Evolutionary conservation across 768 basidiomycete genomes (phyloP).

Genomic region (Mycena leptocephala): DNA sequence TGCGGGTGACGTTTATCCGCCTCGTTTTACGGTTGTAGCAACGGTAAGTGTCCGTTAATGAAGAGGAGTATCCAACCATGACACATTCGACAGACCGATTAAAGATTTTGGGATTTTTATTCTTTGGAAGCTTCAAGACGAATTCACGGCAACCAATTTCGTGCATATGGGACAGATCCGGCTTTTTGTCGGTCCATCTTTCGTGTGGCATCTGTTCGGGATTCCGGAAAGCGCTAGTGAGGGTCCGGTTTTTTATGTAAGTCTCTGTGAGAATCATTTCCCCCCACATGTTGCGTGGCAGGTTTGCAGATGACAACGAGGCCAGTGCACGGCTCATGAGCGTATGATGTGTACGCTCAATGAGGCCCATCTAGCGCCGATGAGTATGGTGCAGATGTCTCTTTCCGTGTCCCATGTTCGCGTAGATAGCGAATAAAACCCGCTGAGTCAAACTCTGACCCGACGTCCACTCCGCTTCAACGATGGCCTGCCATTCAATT

Average conservation of each 20-base stretch:
- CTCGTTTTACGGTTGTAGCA: neutral
- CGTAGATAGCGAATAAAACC: slow-evolving; percentile 8
- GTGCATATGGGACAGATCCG: slow-evolving; percentile 1
- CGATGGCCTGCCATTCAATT: neutral
- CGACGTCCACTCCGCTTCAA: neutral
- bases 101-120: neutral
- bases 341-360: neutral
- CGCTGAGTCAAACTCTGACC: neutral
- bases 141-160: slow-evolving; percentile 5
- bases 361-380: slow-evolving; percentile 4
- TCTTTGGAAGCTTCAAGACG: slow-evolving; percentile 5
- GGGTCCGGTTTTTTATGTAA: slow-evolving; percentile 37
- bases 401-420: neutral
- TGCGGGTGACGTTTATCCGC: neutral
- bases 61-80: neutral
- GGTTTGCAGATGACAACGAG: neutral
- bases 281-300: slow-evolving; percentile 2
- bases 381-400: slow-evolving; percentile 5
- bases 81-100: slow-evolving; percentile 15
- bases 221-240: neutral
- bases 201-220: neutral
- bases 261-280: slow-evolving; percentile 23
- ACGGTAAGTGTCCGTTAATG: neutral
- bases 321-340: neutral
- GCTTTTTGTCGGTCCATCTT: neutral